Conservation (phyloP, 2,329 filamentous ascomycete genomes). For the Penicillium sp. region DNA sequence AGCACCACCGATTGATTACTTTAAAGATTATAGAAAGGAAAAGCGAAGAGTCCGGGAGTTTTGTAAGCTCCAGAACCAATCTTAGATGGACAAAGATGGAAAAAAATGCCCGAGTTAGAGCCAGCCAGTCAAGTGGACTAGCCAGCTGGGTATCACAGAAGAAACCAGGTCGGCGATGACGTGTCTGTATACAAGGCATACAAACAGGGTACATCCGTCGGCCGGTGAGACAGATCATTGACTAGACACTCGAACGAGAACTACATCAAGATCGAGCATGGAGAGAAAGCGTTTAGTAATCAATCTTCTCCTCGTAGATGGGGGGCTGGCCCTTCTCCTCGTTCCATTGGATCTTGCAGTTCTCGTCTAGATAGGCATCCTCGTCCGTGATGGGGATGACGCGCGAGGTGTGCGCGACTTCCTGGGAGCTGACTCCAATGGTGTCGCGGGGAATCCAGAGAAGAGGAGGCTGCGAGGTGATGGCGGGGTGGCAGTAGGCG, state of each 20-base stretch:
- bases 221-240: background rate
- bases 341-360: conserved; percentile 64
- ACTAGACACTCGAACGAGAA: background rate
- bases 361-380: conserved; percentile 67
- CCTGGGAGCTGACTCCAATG: conserved; percentile 72
- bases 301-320: conserved; percentile 57
- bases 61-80: background rate
- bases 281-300: conserved; percentile 41
- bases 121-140: conserved; percentile 1
- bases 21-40: conserved; percentile 11
- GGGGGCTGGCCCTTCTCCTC: conserved; percentile 56
- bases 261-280: background rate
- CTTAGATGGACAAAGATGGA: background rate
- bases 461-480: conserved; percentile 61
- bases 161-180: background rate
- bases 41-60: background rate
- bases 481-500: conserved; percentile 72
- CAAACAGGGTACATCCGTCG: background rate
- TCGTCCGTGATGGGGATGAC: conserved; percentile 80
- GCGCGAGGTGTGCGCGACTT: conserved; percentile 68
- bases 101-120: conserved; percentile 13
- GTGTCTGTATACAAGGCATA: background rate
- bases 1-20: conserved; percentile 3
- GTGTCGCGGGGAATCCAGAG: conserved; percentile 83
- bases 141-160: conserved; percentile 23